phyloP scores from a whole-genome alignment of 106 monocot genomes.

The Acorus gramineus region DNA sequence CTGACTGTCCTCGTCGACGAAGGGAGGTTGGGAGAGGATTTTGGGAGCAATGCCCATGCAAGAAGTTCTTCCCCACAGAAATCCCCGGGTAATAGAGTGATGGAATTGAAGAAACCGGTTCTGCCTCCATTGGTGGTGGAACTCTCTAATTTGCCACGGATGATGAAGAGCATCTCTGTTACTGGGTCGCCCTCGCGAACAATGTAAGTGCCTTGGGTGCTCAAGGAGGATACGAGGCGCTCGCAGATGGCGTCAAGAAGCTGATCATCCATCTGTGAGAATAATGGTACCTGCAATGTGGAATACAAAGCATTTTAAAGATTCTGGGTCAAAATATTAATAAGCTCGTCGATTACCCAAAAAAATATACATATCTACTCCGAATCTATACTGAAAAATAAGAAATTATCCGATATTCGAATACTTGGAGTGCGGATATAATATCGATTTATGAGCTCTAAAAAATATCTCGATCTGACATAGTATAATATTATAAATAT shows the following conservation, averaged over 20 bases:
- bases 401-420: too few species aligned
- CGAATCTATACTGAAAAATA: too few species aligned
- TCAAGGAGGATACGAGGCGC: constrained; percentile 66
- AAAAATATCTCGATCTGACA: too few species aligned
- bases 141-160: constrained; percentile 76
- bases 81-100: constrained; percentile 52
- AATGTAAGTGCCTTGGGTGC: constrained; percentile 69
- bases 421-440: too few species aligned
- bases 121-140: constrained; percentile 88
- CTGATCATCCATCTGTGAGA: constrained; percentile 82
- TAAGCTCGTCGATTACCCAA: too few species aligned
- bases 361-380: too few species aligned
- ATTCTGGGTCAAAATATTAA: too few species aligned
- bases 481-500: too few species aligned
- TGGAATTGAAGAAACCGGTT: constrained; percentile 87
- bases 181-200: constrained; percentile 83
- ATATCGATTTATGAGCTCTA: too few species aligned
- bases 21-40: constrained; percentile 45
- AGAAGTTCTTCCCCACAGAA: constrained; percentile 91
- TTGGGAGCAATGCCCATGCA: constrained; percentile 74
- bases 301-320: neutral
- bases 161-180: constrained; percentile 80
- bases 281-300: constrained; percentile 64
- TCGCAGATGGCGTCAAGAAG: constrained; percentile 85
- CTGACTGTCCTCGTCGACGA: constrained; percentile 64